A percentile compares a stretch with the other conserved stretches of the same genome.
Conservation (phyloP, 2,329 filamentous ascomycete species). For the Elsinoe arachidis region DNA sequence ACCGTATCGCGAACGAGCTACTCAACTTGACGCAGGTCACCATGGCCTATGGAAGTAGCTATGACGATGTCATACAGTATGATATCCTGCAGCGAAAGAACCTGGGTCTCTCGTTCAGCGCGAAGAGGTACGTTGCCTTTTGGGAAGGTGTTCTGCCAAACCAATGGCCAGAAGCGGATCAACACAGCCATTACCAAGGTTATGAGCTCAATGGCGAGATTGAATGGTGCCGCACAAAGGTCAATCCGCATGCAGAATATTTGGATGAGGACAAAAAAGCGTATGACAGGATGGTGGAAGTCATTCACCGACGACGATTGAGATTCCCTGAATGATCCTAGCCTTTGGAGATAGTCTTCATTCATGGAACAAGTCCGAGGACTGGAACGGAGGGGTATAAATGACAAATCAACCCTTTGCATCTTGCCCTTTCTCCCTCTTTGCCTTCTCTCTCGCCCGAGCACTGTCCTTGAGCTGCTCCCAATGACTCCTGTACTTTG, state of each 20-base stretch:
- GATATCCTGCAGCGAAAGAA: neutral
- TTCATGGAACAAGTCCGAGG: too few relatives aligned
- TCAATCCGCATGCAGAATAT: neutral
- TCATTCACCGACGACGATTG: neutral
- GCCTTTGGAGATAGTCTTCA: too few relatives aligned
- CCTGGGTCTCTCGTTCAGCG: neutral
- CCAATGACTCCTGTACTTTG: conserved; percentile 59
- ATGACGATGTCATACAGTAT: neutral
- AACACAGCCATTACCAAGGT: neutral
- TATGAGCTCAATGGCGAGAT: neutral
- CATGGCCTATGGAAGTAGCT: neutral
- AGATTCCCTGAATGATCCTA: too few relatives aligned
- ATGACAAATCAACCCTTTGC: neutral
- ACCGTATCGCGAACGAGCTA: neutral
- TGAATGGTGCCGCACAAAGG: neutral
- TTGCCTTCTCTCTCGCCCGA: conserved; percentile 13
- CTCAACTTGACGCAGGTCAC: neutral
- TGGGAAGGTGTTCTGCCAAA: neutral
- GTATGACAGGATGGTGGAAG: neutral
- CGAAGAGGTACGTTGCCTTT: neutral
- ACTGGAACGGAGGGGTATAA: neutral
- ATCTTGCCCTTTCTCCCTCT: conserved; percentile 9
- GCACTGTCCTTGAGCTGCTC: conserved; percentile 44
- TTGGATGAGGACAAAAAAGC: neutral
- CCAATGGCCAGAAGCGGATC: neutral